Evolutionary conservation across 345 rosid genomes (phyloP), one percentile per base, ranked within the genome.

Genomic region (Lumnitzera racemosa): DNA sequence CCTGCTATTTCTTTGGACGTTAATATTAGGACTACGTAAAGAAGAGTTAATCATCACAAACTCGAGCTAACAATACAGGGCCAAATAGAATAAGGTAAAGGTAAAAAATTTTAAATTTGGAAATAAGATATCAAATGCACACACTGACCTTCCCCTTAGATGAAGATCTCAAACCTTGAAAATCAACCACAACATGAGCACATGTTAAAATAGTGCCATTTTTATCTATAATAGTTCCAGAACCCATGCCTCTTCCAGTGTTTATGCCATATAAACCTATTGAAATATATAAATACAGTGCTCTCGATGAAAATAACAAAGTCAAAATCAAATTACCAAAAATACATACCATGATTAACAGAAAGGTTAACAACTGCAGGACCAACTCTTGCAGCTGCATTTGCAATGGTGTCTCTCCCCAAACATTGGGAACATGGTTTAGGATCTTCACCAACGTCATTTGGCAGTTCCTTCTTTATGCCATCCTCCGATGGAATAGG

Each of bases 181-280:
- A 82, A 76, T 81, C 89, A 49, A 70, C 84, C 23, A 92, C 89
- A 36, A 81, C 89, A 69, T 89, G 98, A 64, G 96, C 96, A 70
- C 98, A 92, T 14, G 98, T 92, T 72, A 92, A 67, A 53, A 92
- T 83, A n/a, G 89, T 83, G 57, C 96, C 94, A 60, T 87, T 81
- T 24, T 82, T 72, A 66, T 92, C 85, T 36, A 89, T 87, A 51
- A 92, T 92, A 2, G 98, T 84, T 65, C 96, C 96, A 56, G 96
- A 92, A 61, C 94, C 96, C 23, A 78, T 69, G 72, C 81, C 83
- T 69, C 55, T 78, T 23, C 87, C 90, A 3, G 64, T 53, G 11
- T 74, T 11, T 49, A 87, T 66, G 68, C 95, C 92, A 76, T 71
- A 65, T 51, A 71, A 71, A 24, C 84, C 91, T 83, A 56, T 14